Evolutionary conservation across 805 yeast species (phyloP).

Genomic region (Saccharomycopsis vini): DNA sequence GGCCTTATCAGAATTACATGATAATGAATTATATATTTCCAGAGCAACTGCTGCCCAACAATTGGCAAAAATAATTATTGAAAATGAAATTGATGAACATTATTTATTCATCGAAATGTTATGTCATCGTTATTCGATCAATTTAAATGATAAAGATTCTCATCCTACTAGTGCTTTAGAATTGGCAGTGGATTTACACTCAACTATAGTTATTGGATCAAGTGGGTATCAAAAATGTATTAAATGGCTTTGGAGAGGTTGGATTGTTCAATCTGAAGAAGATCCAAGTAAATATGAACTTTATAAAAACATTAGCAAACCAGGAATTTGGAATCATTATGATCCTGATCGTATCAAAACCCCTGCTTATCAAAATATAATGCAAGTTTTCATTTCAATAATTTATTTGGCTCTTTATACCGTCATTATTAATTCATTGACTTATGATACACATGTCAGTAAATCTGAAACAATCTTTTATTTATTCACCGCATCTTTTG

Average conservation of each 20-base stretch:
- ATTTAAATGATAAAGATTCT: constrained; percentile 50
- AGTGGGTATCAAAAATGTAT: constrained; percentile 80
- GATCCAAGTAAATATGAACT: constrained; percentile 64
- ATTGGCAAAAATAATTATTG: constrained; percentile 63
- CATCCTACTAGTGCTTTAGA: constrained; percentile 71
- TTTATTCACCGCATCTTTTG: constrained; percentile 55
- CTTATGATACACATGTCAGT: constrained; percentile 26
- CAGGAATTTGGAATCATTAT: constrained; percentile 52
- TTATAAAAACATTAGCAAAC: constrained; percentile 50
- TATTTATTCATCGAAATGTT: constrained; percentile 67
- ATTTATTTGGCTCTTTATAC: constrained; percentile 56
- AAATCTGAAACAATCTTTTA: constrained; percentile 49
- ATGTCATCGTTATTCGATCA: constrained; percentile 64
- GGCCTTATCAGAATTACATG: constrained; percentile 51
- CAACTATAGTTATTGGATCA: constrained; percentile 66
- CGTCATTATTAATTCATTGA: constrained; percentile 30
- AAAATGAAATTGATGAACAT: constrained; percentile 44
- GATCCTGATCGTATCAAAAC: constrained; percentile 79
- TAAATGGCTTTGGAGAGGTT: constrained; percentile 88
- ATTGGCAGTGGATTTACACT: constrained; percentile 78
- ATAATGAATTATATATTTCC: constrained; percentile 50
- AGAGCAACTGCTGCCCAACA: constrained; percentile 66
- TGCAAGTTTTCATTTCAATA: constrained; percentile 62
- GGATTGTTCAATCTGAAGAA: constrained; percentile 69
- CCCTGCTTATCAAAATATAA: constrained; percentile 68